Evolutionary conservation across 2,329 filamentous ascomycete species (phyloP), one percentile per base, ranked within the genome.

Genomic region (Colletotrichum paranaense): DNA sequence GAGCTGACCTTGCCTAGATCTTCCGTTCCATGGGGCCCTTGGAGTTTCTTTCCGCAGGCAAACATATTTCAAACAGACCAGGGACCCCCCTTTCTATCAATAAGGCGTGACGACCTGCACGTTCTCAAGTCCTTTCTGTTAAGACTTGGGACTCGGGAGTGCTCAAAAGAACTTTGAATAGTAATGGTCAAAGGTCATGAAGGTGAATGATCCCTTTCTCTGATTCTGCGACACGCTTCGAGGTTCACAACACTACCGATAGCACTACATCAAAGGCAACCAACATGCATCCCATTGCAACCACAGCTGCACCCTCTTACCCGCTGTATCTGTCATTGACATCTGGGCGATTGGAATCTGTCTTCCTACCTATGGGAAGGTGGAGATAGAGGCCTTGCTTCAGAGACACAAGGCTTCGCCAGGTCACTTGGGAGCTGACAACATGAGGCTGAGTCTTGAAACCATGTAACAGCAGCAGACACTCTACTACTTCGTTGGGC

Each of bases 81-180:
- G 60, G 60, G 71, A 52, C 49, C 71, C 69, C 67, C 19, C 38
- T 71, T 65, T 71, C 49, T 62, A 49, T 35, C 55, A 55, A 30
- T 24, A 62, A 53, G 66, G 67, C 42, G 19, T 58, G 42, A 60
- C 30, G 14, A 28, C n/a, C 9, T 32, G 35, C 55, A 24, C 55
- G n/a, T 5, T 22, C 24, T 26, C 19, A 38, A 38, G 69, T 59
- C 42, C 32, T 26, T n/a, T 35, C n/a, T 57, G 49, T 57, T 62
- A 68, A 49, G 24, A 46, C 22, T n/a, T 12, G n/a, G 11, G 12
- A 35, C 22, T 12, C 9, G 6, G 3, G 16, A 22, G 32, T 14
- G 26, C 19, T 8, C 11, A 28, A 14, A 26, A 24, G 24, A 12
- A 16, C 26, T 46, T 11, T 38, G 19, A 16, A 58, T 22, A 42